These are phyloP conservation scores for Begonia fuchsioides DNA, from an alignment of 306 rosid genomes.

Conservation along the genomic window DNA sequence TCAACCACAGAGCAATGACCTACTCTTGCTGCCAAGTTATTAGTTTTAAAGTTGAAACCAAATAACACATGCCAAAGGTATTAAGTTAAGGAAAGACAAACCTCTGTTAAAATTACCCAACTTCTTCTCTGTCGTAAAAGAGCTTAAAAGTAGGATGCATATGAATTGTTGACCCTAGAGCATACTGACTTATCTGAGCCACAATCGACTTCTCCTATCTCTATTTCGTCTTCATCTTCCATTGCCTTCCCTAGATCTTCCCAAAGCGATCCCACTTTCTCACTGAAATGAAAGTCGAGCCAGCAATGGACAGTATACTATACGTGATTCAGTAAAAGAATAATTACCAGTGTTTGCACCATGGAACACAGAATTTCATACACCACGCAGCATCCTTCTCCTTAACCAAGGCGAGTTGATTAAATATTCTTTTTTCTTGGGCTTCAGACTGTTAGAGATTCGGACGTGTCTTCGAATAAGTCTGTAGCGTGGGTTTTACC, in stretches of 20 bases:
- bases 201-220: slow-evolving; percentile 90
- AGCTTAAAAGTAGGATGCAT: slow-evolving; percentile 89
- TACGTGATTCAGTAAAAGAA: slow-evolving; percentile 4
- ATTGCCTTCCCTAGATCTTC: slow-evolving; percentile 74
- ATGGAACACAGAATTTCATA: slow-evolving; percentile 95
- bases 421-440: no score
- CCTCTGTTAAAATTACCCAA: slow-evolving; percentile 26
- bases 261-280: slow-evolving; percentile 84
- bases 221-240: slow-evolving; percentile 82
- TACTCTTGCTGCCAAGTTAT: no score
- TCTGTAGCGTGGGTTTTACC: no score
- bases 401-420: slow-evolving; percentile 53
- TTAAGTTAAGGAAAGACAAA: no score
- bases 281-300: slow-evolving; percentile 29
- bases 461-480: no score
- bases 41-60: neutral
- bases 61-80: neutral
- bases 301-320: neutral
- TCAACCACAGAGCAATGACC: no score
- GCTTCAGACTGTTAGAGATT: no score
- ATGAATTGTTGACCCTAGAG: slow-evolving; percentile 68
- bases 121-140: slow-evolving; percentile 86
- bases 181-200: slow-evolving; percentile 57
- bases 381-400: slow-evolving; percentile 92
- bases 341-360: slow-evolving; percentile 93